phyloP scores from a whole-genome alignment of 306 rosid species.

The Purshia tridentata region DNA sequence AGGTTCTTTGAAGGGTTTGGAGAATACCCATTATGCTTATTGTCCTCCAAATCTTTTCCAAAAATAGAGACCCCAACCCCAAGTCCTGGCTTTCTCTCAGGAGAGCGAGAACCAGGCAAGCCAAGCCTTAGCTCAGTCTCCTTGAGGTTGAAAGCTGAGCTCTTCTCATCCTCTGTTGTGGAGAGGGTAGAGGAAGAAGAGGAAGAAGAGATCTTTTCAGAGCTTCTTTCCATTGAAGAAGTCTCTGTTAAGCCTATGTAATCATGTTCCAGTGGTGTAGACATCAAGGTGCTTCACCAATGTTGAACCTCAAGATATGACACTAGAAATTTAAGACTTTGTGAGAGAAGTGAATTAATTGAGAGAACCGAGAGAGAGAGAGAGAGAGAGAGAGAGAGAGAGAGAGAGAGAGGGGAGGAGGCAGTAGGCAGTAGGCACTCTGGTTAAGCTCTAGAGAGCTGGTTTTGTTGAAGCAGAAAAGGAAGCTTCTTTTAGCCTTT shows the following conservation, averaged over 20 bases:
- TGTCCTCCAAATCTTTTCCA: constrained; percentile 67
- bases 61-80: constrained; percentile 47
- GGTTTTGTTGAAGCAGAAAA: constrained; percentile 49
- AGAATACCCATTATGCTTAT: constrained; percentile 46
- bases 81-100: constrained; percentile 56
- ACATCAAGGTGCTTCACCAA: constrained; percentile 42
- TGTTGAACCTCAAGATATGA: constrained; percentile 14
- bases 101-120: constrained; percentile 68
- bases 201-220: constrained; percentile 52
- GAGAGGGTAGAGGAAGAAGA: constrained; percentile 42
- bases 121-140: constrained; percentile 96
- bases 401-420: constrained; percentile 19
- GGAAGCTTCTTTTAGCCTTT: constrained; percentile 55
- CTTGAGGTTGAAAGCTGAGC: constrained; percentile 58
- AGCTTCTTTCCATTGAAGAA: constrained; percentile 56
- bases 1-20: constrained; percentile 40
- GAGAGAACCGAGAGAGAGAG: constrained; percentile 10
- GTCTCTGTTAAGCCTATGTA: constrained; percentile 74
- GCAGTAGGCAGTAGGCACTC: neutral
- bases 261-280: constrained; percentile 67
- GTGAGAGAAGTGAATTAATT: neutral
- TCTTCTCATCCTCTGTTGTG: constrained; percentile 43
- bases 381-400: constrained; percentile 17
- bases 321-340: neutral
- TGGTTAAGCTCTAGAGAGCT: constrained; percentile 20